Percentiles rank a stretch among this genome's conserved stretches.
Evolutionary conservation across 768 basidiomycete species (phyloP).

Genomic region (Daedaleopsis nitida): DNA sequence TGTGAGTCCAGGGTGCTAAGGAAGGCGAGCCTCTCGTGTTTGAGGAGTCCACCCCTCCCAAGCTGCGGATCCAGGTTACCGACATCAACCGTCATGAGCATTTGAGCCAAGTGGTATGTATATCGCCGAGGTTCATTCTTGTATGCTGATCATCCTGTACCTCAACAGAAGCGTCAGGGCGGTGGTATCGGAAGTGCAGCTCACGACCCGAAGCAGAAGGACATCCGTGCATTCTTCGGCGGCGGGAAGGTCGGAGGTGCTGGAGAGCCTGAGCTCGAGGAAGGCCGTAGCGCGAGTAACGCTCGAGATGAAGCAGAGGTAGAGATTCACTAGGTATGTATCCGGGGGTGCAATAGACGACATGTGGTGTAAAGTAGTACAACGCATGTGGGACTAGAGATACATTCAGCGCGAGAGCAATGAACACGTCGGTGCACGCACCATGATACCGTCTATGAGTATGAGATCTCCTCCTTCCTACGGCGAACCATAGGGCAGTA

Average conservation of each 20-base stretch:
- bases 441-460: neutral
- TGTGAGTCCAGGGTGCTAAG: constrained; percentile 28
- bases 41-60: constrained; percentile 30
- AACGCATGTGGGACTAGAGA: neutral
- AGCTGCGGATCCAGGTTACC: constrained; percentile 47
- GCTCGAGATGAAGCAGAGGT: constrained; percentile 32
- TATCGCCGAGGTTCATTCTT: neutral
- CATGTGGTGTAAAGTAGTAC: constrained; percentile 11
- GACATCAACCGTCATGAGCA: constrained; percentile 61
- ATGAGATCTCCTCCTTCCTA: neutral
- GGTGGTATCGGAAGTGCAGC: constrained; percentile 75
- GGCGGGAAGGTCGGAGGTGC: constrained; percentile 28
- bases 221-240: constrained; percentile 75
- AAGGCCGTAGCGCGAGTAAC: constrained; percentile 32
- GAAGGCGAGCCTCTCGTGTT: constrained; percentile 26
- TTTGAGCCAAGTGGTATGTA: constrained; percentile 55
- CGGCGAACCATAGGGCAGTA: constrained; percentile 68
- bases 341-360: neutral
- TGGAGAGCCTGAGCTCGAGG: constrained; percentile 13
- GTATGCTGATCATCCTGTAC: neutral
- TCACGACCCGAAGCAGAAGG: constrained; percentile 73
- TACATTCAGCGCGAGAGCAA: neutral
- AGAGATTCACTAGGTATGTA: constrained; percentile 13
- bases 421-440: neutral
- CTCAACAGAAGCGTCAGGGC: constrained; percentile 58